phyloP scores from a whole-genome alignment of 2,329 filamentous ascomycete species.

The Cadophora gregata region DNA sequence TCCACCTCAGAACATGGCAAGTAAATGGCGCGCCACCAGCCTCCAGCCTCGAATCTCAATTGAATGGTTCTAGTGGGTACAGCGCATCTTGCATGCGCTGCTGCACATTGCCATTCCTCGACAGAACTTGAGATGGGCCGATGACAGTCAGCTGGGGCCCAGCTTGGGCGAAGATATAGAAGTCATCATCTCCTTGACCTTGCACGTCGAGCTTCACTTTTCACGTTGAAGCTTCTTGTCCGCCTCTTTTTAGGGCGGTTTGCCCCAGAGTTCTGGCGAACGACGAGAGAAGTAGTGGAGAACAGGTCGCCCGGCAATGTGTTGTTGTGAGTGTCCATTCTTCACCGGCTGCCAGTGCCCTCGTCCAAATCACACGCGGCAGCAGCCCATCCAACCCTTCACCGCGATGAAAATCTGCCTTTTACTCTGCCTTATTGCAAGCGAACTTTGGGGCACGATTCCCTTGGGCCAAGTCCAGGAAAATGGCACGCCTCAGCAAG shows the following conservation, averaged over 20 bases:
- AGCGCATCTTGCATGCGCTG: constrained; percentile 25
- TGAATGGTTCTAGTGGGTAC: constrained; percentile 17
- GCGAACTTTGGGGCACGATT: constrained; percentile 14
- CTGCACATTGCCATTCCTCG: constrained; percentile 14
- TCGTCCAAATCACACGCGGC: background rate
- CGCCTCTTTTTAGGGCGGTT: constrained; percentile 8
- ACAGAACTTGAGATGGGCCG: background rate
- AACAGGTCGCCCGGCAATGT: constrained; percentile 18
- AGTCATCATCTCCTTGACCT: constrained; percentile 12
- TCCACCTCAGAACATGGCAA: background rate
- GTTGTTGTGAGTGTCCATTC: constrained; percentile 13
- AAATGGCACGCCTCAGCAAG: constrained; percentile 24
- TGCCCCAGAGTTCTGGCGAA: constrained; percentile 4
- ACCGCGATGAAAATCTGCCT: constrained; percentile 20
- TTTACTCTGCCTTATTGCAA: constrained; percentile 24
- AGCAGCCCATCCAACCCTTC: constrained; percentile 11
- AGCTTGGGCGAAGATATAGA: constrained; percentile 24
- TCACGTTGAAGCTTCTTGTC: background rate
- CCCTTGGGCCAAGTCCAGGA: constrained; percentile 5
- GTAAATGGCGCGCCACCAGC: constrained; percentile 16
- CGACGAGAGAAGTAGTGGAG: constrained; percentile 5
- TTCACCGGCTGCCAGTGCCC: constrained; percentile 14
- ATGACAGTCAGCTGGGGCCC: background rate
- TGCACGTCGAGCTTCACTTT: constrained; percentile 3
- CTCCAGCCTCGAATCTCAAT: constrained; percentile 18